Base-by-base conservation (phyloP, 2,329 filamentous ascomycete genomes). In the Alternaria alternata region DNA sequence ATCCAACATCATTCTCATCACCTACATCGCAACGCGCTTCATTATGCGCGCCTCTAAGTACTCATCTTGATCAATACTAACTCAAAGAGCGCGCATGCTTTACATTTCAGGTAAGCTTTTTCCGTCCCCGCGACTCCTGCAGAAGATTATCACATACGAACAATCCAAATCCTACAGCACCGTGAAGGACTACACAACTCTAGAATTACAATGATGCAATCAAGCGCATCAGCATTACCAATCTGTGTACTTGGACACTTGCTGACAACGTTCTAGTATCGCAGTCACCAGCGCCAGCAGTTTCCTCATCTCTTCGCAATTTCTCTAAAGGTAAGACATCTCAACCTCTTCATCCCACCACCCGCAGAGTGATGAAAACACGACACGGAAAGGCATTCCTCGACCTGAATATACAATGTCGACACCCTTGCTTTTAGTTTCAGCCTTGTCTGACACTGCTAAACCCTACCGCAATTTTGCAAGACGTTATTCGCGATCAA, bases 341-440 rank as follows among this genome's bases (percentile, higher is more conserved):
- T 46, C 61, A 43, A 54, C 41, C 51, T 38, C 47, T 57, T 30
- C 22, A 55, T 51, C 43, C 57, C 59, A 57, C 57, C 63, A 59
- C 64, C 61, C 64, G 75, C 81, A 81, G 75, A 77, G 80, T 88
- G 86, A 88, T 88, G 86, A 88, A 83, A 78, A 78, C 78, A 81
- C 79, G 86, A 88, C 86, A 87, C 84, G 83, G 84, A 86, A 82
- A 86, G 87, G 86, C 86, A 88, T 88, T 88, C 86, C 86, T 88
- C 86, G 85, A 85, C 81, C 86, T 84, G 85, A 88, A 88, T 80
- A 81, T 78, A 81, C 77, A 79, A 84, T 88, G 86, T 88, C 84
- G 86, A 88, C 86, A 83, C 82, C 56, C 59, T 63, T 86, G 85
- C 87, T 67, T 62, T 78, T 87, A 89, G 86, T 88, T 88, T 88